Evolutionary conservation across 139 green algal species (phyloP).

Genomic region (Picochlorum sp.): DNA sequence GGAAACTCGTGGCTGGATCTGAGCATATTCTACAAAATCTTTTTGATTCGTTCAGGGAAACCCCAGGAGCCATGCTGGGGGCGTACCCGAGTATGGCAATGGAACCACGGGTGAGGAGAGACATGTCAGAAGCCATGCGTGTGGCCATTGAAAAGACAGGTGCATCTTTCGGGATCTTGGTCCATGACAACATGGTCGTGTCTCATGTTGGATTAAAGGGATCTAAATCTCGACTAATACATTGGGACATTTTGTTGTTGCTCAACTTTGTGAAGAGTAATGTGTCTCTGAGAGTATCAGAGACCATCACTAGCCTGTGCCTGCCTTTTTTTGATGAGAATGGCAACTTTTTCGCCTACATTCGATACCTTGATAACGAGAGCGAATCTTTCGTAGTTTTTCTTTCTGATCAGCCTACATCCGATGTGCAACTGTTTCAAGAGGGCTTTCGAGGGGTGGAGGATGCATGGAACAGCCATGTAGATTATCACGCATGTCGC

Average conservation of each 20-base stretch:
- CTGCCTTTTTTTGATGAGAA: slow-evolving; percentile 66
- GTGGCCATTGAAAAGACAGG: slow-evolving; percentile 13
- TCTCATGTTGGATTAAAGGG: no score
- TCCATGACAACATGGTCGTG: no score
- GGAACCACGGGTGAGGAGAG: slow-evolving; percentile 19
- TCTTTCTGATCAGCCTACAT: slow-evolving; percentile 10
- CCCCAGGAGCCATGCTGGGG: slow-evolving; percentile 41
- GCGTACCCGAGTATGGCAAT: slow-evolving; percentile 36
- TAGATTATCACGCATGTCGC: neutral
- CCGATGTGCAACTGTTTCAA: slow-evolving; percentile 1
- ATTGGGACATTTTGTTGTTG: slow-evolving; percentile 68
- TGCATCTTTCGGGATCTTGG: neutral
- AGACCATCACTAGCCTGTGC: slow-evolving; percentile 73
- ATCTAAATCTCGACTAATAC: neutral
- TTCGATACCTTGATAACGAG: slow-evolving; percentile 45
- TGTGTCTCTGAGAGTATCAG: slow-evolving; percentile 35
- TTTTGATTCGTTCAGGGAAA: slow-evolving; percentile 23
- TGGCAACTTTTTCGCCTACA: slow-evolving; percentile 76
- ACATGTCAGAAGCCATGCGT: slow-evolving; percentile 26
- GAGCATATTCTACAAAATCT: slow-evolving; percentile 30
- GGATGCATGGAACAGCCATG: no score
- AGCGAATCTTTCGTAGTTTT: slow-evolving; percentile 17
- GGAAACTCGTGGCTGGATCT: slow-evolving; percentile 22
- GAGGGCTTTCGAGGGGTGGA: no score
- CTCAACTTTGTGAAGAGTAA: slow-evolving; percentile 65